phyloP scores from a whole-genome alignment of 306 rosid genomes.

The barrel medic (Medicago truncatula) region DNA sequence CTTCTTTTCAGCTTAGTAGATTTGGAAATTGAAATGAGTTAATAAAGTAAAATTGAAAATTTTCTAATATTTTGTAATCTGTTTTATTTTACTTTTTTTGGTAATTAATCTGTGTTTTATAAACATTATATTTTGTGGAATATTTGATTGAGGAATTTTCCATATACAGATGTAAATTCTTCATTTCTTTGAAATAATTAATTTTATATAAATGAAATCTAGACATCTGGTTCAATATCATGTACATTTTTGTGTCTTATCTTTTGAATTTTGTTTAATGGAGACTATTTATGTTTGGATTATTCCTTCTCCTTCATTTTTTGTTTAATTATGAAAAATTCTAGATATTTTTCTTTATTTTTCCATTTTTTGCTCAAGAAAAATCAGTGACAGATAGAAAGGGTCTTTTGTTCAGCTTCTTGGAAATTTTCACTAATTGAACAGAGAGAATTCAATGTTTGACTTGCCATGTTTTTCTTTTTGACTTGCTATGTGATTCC shows the following conservation, averaged over 20 bases:
- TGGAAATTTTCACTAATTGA: conserved; percentile 29
- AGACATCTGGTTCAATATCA: too few species aligned
- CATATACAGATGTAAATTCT: neutral
- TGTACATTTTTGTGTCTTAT: neutral
- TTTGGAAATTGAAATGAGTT: neutral
- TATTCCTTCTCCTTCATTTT: conserved; percentile 23
- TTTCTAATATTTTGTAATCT: neutral
- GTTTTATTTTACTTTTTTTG: too few species aligned
- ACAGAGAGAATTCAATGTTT: conserved; percentile 19
- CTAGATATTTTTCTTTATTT: neutral
- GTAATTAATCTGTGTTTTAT: neutral
- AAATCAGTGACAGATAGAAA: conserved; percentile 33
- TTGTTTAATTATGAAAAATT: conserved; percentile 32
- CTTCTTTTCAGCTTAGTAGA: conserved; percentile 16
- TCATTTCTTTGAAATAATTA: conserved; percentile 1
- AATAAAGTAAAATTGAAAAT: neutral
- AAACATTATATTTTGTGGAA: neutral
- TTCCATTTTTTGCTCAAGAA: conserved; percentile 18
- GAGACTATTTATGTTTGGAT: neutral
- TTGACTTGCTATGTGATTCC: conserved; percentile 44
- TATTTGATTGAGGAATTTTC: conserved; percentile 16
- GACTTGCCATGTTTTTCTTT: conserved; percentile 24
- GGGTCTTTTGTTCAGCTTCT: conserved; percentile 40
- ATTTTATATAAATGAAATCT: neutral
- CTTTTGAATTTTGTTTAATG: conserved; percentile 24